Percentiles rank a stretch among this genome's conserved stretches.
phyloP scores from a whole-genome alignment of 305 asterid genomes.

The Fraxinus latifolia region DNA sequence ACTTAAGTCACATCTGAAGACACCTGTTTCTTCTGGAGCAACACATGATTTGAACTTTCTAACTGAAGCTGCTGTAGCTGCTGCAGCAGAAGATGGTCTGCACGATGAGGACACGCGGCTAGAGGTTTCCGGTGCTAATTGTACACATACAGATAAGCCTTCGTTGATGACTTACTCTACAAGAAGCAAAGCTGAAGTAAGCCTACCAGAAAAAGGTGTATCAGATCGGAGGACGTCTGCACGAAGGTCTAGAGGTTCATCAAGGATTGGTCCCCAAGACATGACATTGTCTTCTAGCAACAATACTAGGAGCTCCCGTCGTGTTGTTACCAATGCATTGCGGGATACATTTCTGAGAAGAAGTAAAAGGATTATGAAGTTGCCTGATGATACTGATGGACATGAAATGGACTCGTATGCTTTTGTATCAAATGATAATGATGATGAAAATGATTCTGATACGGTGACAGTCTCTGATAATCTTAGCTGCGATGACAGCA shows the following conservation, averaged over 20 bases:
- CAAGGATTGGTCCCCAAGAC: conserved; percentile 47
- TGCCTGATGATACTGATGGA: conserved; percentile 60
- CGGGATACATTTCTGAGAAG: conserved; percentile 57
- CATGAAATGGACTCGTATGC: conserved; percentile 48
- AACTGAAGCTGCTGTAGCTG: conserved; percentile 55
- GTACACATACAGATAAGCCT: conserved; percentile 34
- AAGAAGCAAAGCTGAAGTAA: conserved; percentile 45
- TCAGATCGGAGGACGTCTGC: conserved; percentile 42
- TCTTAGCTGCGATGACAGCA: conserved; percentile 51
- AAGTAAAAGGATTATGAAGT: conserved; percentile 54
- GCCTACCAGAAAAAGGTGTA: conserved; percentile 39
- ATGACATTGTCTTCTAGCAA: conserved; percentile 29
- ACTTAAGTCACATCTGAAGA: conserved; percentile 28
- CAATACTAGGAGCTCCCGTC: conserved; percentile 38
- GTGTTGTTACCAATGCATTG: conserved; percentile 31
- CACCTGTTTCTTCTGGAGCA: conserved; percentile 29
- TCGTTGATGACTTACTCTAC: conserved; percentile 38
- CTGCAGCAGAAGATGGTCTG: conserved; percentile 45
- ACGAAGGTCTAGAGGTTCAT: conserved; percentile 60
- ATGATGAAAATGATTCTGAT: conserved; percentile 66
- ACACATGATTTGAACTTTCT: conserved; percentile 44
- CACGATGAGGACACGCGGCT: conserved; percentile 38
- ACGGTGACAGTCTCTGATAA: conserved; percentile 60
- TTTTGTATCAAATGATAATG: conserved; percentile 49
- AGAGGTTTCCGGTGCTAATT: conserved; percentile 38